Evolutionary conservation across 2,329 filamentous ascomycete genomes (phyloP).

Genomic region (Achaetomium macrosporum): DNA sequence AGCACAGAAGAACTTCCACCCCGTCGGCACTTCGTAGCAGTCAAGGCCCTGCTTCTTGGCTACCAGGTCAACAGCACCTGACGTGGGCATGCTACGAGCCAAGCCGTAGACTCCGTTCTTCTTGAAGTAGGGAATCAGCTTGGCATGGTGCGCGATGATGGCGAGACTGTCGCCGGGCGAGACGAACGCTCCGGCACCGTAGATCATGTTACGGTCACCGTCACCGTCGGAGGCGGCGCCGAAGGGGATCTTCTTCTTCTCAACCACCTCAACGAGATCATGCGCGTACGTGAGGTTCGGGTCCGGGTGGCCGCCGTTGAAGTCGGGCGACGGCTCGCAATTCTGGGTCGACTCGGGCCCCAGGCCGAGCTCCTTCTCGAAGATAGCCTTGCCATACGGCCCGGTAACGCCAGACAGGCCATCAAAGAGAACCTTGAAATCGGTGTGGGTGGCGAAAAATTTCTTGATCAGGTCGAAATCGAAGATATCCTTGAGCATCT

Average conservation of each 20-base stretch:
- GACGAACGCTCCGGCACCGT: constrained; percentile 92
- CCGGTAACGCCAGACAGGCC: constrained; percentile 92
- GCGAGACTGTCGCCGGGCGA: constrained; percentile 95
- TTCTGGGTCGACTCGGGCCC: constrained; percentile 71
- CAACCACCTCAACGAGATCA: constrained; percentile 87
- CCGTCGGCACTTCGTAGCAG: constrained; percentile 95
- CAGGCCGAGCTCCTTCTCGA: constrained; percentile 86
- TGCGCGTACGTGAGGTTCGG: constrained; percentile 97
- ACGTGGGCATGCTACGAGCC: constrained; percentile 96
- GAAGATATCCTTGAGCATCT: constrained; percentile 98
- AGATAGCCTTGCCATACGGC: constrained; percentile 90
- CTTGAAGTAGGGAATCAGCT: constrained; percentile 97
- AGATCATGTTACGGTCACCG: constrained; percentile 99
- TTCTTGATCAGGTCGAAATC: constrained; percentile 94
- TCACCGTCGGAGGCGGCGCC: constrained; percentile 95
- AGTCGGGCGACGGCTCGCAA: constrained; percentile 87
- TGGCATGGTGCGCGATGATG: constrained; percentile 95
- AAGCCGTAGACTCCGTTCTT: constrained; percentile 94
- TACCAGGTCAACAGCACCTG: constrained; percentile 89
- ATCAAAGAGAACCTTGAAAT: constrained; percentile 97
- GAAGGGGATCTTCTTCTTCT: constrained; percentile 88
- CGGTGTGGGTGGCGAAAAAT: constrained; percentile 78
- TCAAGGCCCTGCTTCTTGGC: constrained; percentile 88
- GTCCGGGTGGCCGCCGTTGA: constrained; percentile 94
- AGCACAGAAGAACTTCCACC: constrained; percentile 99